Percentiles rank a stretch among this genome's conserved stretches.
phyloP scores from a whole-genome alignment of 495 filamentous ascomycete species.

The Penicillium bovifimosum region DNA sequence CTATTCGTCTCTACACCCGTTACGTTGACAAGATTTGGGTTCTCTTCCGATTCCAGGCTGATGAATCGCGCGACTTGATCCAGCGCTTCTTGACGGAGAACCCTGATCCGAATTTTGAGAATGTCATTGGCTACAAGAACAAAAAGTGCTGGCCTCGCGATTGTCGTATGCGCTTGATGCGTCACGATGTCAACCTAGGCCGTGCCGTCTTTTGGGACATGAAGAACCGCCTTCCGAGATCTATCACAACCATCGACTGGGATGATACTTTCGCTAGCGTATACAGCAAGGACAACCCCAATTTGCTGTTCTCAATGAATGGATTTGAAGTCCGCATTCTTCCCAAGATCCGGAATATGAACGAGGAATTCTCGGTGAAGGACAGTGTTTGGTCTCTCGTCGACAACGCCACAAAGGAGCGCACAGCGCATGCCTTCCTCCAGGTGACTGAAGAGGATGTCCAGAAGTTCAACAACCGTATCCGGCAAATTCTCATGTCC shows the following conservation, averaged over 20 bases:
- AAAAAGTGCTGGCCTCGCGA: conserved; percentile 99
- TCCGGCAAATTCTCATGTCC: conserved; percentile 98
- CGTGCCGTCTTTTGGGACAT: conserved; percentile 99
- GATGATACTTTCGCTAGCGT: conserved; percentile 99
- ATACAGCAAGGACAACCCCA: conserved; percentile 97
- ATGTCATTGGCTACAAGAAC: conserved; percentile 97
- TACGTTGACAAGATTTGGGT: conserved; percentile 99
- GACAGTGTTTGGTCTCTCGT: conserved; percentile 98
- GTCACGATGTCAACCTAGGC: conserved; percentile 97
- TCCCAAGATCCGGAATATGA: conserved; percentile 90
- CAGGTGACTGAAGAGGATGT: conserved; percentile 98
- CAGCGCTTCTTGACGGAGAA: conserved; percentile 98
- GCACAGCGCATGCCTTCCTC: conserved; percentile 95
- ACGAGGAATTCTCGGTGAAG: conserved; percentile 94
- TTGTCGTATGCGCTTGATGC: conserved; percentile 96
- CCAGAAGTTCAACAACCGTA: conserved; percentile 98
- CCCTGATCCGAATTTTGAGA: conserved; percentile 98
- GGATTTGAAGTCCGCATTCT: conserved; percentile 97
- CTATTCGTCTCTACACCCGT: conserved; percentile 91
- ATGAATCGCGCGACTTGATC: conserved; percentile 93
- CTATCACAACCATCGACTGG: conserved; percentile 97
- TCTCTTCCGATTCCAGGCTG: conserved; percentile 86
- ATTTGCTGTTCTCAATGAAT: conserved; percentile 95
- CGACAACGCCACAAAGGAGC: conserved; percentile 92
- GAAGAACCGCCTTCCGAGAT: conserved; percentile 92